These are phyloP conservation scores for Leccinum broughii DNA, from an alignment of 768 basidiomycete species.

Conservation along the genomic window DNA sequence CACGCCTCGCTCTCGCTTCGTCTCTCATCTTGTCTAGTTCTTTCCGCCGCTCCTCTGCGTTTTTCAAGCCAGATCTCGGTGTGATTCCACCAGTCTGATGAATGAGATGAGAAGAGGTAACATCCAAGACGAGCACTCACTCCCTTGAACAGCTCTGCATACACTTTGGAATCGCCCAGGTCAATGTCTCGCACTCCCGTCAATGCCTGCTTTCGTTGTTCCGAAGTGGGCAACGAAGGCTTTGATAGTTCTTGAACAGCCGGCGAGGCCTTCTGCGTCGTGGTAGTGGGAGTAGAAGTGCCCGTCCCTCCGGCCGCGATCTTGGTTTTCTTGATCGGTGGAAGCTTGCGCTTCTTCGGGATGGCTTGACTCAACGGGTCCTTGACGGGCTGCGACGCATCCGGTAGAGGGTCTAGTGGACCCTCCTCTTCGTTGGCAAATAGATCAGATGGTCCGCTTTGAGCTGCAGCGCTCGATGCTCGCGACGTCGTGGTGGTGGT, in stretches of 20 bases:
- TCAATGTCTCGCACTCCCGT: constrained; percentile 60
- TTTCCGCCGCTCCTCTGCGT: constrained; percentile 67
- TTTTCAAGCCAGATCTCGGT: constrained; percentile 46
- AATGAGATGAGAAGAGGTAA: constrained; percentile 1
- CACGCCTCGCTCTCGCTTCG: constrained; percentile 60
- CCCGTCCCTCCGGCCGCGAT: constrained; percentile 22
- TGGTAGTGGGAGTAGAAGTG: constrained; percentile 26
- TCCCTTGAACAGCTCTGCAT: constrained; percentile 60
- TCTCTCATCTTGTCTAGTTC: constrained; percentile 71
- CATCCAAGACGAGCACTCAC: constrained; percentile 34
- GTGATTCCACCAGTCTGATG: constrained; percentile 44
- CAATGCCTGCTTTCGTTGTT: constrained; percentile 41
- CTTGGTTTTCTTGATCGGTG: constrained; percentile 70
- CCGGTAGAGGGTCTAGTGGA: constrained; percentile 13
- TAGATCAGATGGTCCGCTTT: constrained; percentile 30
- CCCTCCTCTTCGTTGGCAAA: constrained; percentile 34
- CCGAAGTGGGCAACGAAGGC: constrained; percentile 26
- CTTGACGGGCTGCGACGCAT: constrained; percentile 29
- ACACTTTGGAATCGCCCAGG: constrained; percentile 60
- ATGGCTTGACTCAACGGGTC: constrained; percentile 27
- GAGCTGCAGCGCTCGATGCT: constrained; percentile 35
- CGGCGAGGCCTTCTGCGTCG: constrained; percentile 24
- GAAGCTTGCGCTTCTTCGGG: constrained; percentile 64
- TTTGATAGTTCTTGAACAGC: constrained; percentile 28
- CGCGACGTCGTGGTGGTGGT: constrained; percentile 22